These are phyloP conservation scores for Alternaria sp. DNA, from an alignment of 2,329 filamentous ascomycete species.

Conservation along the genomic window DNA sequence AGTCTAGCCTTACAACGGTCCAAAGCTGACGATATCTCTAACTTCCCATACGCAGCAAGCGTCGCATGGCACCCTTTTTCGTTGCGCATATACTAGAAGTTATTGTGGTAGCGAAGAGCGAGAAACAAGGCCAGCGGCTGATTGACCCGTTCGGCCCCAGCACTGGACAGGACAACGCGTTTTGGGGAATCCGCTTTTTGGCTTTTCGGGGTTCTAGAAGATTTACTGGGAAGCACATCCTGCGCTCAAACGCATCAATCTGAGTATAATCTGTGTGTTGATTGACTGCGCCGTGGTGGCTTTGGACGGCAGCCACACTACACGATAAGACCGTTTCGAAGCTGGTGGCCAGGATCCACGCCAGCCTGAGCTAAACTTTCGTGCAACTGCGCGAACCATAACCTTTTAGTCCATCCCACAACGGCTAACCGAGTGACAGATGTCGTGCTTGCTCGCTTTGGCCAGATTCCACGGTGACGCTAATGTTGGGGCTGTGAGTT, in stretches of 20 bases:
- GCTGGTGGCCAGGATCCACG: constrained; percentile 4
- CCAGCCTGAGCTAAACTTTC: constrained; percentile 1
- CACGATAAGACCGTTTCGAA: constrained; percentile 9
- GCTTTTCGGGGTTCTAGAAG: too few relatives aligned
- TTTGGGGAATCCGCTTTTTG: background rate
- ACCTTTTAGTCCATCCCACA: background rate
- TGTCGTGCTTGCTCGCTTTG: constrained; percentile 4
- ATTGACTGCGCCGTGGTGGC: background rate
- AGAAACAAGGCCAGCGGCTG: background rate
- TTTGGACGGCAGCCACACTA: constrained; percentile 2
- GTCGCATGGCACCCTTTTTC: background rate
- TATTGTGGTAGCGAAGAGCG: background rate
- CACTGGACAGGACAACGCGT: background rate
- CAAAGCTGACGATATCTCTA: constrained; percentile 6
- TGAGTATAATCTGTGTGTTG: background rate
- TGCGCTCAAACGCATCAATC: background rate
- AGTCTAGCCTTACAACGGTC: background rate
- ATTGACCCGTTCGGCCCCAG: background rate
- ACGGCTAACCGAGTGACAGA: constrained; percentile 13
- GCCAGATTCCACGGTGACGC: background rate
- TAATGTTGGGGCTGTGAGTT: background rate
- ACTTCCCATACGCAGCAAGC: constrained; percentile 5
- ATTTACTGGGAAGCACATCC: background rate
- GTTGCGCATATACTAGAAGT: background rate
- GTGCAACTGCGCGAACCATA: constrained; percentile 14